Evolutionary conservation across 768 basidiomycete species (phyloP).

Genomic region (Lactifluus volemus): DNA sequence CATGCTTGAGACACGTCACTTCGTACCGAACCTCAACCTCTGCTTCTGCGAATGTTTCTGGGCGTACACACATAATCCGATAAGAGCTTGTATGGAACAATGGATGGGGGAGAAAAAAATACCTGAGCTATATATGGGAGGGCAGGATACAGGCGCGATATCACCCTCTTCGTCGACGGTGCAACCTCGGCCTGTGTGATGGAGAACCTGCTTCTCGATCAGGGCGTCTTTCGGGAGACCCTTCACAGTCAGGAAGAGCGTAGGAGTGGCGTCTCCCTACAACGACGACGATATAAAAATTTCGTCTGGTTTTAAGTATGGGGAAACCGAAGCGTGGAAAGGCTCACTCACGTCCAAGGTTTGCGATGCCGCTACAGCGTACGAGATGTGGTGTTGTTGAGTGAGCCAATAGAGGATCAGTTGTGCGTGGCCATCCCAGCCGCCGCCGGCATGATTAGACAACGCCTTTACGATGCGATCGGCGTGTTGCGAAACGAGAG

Average conservation of each 20-base stretch:
- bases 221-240: slow-evolving; percentile 63
- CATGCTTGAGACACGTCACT: neutral
- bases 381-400: slow-evolving; percentile 30
- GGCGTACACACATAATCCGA: neutral
- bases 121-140: slow-evolving; percentile 39
- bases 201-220: slow-evolving; percentile 67
- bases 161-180: slow-evolving; percentile 43
- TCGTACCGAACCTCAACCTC: slow-evolving; percentile 4
- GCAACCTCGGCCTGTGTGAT: slow-evolving; percentile 57
- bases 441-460: slow-evolving; percentile 41
- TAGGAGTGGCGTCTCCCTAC: slow-evolving; percentile 27
- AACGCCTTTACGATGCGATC: slow-evolving; percentile 56
- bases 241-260: slow-evolving; percentile 53
- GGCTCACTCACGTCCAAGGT: slow-evolving; percentile 2
- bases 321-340: neutral
- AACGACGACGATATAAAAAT: neutral
- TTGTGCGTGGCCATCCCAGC: slow-evolving; percentile 57
- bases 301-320: neutral
- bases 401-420: slow-evolving; percentile 68
- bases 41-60: slow-evolving; percentile 3
- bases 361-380: slow-evolving; percentile 34
- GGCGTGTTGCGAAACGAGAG: slow-evolving; percentile 75
- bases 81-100: neutral
- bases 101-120: neutral
- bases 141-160: slow-evolving; percentile 24